phyloP scores from a whole-genome alignment of 2,329 filamentous ascomycete species.

The Aspergillaceae sp. region DNA sequence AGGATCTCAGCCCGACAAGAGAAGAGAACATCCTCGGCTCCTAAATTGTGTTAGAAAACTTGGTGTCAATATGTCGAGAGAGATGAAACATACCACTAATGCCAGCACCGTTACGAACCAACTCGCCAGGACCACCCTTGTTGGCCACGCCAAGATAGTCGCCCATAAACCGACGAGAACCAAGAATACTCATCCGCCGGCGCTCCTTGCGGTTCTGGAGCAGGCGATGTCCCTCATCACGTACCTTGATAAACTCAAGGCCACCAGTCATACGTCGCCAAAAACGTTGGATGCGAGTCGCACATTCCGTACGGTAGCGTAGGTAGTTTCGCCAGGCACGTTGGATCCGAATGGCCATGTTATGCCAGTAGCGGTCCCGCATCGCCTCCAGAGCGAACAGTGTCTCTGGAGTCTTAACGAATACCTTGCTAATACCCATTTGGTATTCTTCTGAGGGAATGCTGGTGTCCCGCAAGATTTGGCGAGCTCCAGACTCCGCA shows the following conservation, averaged over 20 bases:
- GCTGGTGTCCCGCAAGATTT: conserved; percentile 92
- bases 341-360: conserved; percentile 97
- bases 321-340: conserved; percentile 95
- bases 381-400: conserved; percentile 95
- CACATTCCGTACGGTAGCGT: conserved; percentile 83
- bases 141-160: conserved; percentile 90
- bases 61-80: not conserved
- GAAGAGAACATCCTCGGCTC: conserved; percentile 66
- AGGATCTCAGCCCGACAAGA: conserved; percentile 85
- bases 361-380: conserved; percentile 97
- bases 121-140: conserved; percentile 65
- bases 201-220: conserved; percentile 83
- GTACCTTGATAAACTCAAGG: conserved; percentile 76
- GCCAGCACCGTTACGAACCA: conserved; percentile 66
- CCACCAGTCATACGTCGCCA: conserved; percentile 91
- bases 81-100: conserved; percentile 49
- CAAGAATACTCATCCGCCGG: conserved; percentile 79
- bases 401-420: conserved; percentile 96
- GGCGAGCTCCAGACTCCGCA: conserved; percentile 74
- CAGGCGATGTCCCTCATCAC: conserved; percentile 77
- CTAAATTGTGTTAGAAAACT: conserved; percentile 13
- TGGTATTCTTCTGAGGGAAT: conserved; percentile 95
- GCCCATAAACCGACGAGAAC: conserved; percentile 83
- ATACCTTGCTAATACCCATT: conserved; percentile 92
- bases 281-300: conserved; percentile 86